These are phyloP conservation scores for Hevea brasiliensis DNA, from an alignment of 345 rosid species.

Conservation along the genomic window DNA sequence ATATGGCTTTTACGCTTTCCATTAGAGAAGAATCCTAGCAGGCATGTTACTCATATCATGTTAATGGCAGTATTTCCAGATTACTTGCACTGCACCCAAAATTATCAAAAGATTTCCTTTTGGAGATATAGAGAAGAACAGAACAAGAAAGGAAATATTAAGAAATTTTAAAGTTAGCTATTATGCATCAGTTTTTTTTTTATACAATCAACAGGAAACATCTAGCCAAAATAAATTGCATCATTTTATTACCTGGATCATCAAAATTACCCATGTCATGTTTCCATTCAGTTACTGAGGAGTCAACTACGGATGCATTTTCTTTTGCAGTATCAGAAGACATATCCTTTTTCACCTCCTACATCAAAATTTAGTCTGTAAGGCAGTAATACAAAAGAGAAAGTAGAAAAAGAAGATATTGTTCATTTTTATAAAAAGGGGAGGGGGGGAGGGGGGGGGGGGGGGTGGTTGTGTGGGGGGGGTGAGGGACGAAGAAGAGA, in stretches of 20 bases:
- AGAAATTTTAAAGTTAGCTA: not conserved
- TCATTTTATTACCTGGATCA: constrained; percentile 58
- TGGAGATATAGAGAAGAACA: not conserved
- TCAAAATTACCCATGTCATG: constrained; percentile 65
- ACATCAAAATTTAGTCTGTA: constrained; percentile 15
- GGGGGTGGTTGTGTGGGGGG: too few species aligned
- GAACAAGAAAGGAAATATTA: not conserved
- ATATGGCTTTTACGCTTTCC: not conserved
- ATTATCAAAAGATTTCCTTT: not conserved
- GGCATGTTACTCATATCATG: not conserved
- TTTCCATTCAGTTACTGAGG: constrained; percentile 77
- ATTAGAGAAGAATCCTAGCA: not conserved
- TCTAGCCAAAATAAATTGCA: not conserved
- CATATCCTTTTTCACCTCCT: constrained; percentile 48
- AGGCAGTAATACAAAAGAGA: constrained; percentile 9
- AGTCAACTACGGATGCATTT: constrained; percentile 87
- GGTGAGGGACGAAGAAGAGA: too few species aligned
- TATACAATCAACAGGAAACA: not conserved
- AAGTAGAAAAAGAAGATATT: not conserved
- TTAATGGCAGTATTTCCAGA: not conserved
- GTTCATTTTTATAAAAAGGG: not conserved
- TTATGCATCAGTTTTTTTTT: not conserved
- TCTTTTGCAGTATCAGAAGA: constrained; percentile 82
- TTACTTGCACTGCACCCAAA: not conserved
- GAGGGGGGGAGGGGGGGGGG: too few species aligned